These are phyloP conservation scores for Tuber indicum DNA, from an alignment of 495 filamentous ascomycete species.

Conservation along the genomic window DNA sequence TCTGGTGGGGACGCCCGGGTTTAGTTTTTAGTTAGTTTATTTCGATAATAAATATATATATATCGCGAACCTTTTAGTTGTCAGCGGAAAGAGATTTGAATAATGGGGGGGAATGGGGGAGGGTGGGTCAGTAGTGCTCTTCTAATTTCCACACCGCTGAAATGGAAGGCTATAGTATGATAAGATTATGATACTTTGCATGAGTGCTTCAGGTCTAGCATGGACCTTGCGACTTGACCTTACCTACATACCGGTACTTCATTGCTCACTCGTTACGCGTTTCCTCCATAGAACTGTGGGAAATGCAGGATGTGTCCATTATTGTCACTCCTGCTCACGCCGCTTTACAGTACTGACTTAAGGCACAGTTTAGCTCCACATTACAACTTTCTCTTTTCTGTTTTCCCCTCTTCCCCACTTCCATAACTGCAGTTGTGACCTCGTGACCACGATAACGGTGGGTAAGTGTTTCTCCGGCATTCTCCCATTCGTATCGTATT, in stretches of 20 bases:
- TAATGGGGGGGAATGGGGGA: background rate
- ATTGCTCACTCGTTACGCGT: background rate
- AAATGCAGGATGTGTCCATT: background rate
- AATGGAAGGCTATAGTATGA: background rate
- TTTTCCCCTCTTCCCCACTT: background rate
- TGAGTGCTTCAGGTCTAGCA: background rate
- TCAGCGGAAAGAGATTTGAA: background rate
- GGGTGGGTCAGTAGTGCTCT: background rate
- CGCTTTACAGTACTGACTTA: background rate
- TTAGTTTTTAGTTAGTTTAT: background rate
- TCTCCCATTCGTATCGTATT: background rate
- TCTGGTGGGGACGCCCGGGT: background rate
- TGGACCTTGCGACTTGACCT: background rate
- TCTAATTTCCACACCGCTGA: background rate
- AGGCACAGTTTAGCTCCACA: background rate
- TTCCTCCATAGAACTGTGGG: background rate
- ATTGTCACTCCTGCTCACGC: background rate
- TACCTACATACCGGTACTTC: background rate
- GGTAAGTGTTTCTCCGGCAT: background rate
- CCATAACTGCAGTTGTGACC: background rate
- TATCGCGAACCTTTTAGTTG: background rate
- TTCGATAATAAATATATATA: background rate
- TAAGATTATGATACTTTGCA: background rate
- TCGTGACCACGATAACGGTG: background rate
- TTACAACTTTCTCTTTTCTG: background rate